Conservation (phyloP, 2,329 filamentous ascomycete species). For the Chaetomium strumarium region DNA sequence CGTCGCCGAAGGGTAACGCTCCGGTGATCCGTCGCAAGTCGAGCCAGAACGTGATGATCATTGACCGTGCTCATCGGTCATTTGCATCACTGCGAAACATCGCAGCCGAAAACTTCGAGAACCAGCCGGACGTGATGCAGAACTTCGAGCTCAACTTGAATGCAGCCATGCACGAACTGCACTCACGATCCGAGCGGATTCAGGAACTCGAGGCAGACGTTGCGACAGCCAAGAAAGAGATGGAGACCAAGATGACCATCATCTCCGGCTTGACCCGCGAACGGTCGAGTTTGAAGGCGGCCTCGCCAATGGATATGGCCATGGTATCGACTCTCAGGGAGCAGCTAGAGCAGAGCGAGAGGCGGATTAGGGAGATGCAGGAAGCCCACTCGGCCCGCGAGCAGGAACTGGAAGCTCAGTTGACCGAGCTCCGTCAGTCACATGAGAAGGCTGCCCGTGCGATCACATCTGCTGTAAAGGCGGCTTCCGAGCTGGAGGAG, state of each 20-base stretch:
- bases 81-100: conserved; percentile 87
- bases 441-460: conserved; percentile 3
- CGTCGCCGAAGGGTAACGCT: conserved; percentile 58
- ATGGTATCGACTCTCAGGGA: conserved; percentile 82
- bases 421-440: conserved; percentile 56
- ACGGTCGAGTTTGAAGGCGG: conserved; percentile 73
- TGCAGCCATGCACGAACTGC: conserved; percentile 85
- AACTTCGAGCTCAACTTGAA: conserved; percentile 91
- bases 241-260: conserved; percentile 94
- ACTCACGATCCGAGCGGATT: conserved; percentile 79
- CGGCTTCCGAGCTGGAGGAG: conserved; percentile 22
- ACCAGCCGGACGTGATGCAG: conserved; percentile 76
- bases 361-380: conserved; percentile 67
- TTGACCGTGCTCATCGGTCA: conserved; percentile 86
- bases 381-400: conserved; percentile 69
- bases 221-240: conserved; percentile 79
- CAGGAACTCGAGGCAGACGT: conserved; percentile 85
- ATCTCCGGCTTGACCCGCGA: conserved; percentile 92
- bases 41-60: conserved; percentile 78
- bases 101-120: conserved; percentile 77
- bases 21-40: conserved; percentile 90
- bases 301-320: conserved; percentile 80
- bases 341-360: conserved; percentile 82
- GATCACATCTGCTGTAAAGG: background rate
- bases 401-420: conserved; percentile 63